Evolutionary conservation across 805 yeast genomes (phyloP).

Genomic region (Candida nitratophila): DNA sequence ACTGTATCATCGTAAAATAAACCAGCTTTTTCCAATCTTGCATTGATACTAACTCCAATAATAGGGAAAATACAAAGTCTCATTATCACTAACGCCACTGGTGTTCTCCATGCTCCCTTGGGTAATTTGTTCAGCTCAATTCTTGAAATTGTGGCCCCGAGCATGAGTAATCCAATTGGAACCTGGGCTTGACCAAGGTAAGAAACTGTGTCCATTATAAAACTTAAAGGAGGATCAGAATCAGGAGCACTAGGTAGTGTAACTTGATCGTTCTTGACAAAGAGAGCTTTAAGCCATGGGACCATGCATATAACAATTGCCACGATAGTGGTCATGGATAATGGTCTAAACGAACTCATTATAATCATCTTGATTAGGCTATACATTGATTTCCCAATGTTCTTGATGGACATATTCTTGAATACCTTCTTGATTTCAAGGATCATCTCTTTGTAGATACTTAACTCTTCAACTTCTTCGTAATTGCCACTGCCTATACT

Average conservation of each 20-base stretch:
- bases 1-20: slow-evolving; percentile 58
- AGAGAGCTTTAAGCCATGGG: slow-evolving; percentile 78
- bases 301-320: slow-evolving; percentile 68
- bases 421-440: not conserved
- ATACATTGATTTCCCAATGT: not conserved
- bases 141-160: slow-evolving; percentile 87
- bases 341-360: slow-evolving; percentile 59
- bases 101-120: slow-evolving; percentile 64
- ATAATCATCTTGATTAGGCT: slow-evolving; percentile 6
- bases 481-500: too few species aligned
- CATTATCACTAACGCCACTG: slow-evolving; percentile 45
- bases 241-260: slow-evolving; percentile 77
- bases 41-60: slow-evolving; percentile 61
- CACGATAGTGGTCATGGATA: slow-evolving; percentile 60
- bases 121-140: slow-evolving; percentile 55
- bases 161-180: slow-evolving; percentile 72
- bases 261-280: slow-evolving; percentile 41
- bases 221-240: slow-evolving; percentile 72
- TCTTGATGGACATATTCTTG: not conserved
- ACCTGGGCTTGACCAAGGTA: slow-evolving; percentile 86
- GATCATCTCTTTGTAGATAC: not conserved
- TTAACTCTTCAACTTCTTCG: not conserved
- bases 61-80: slow-evolving; percentile 71
- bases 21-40: slow-evolving; percentile 53
- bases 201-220: slow-evolving; percentile 70